Base-by-base conservation (phyloP, 2,329 filamentous ascomycete species). In the Fusarium falciforme region DNA sequence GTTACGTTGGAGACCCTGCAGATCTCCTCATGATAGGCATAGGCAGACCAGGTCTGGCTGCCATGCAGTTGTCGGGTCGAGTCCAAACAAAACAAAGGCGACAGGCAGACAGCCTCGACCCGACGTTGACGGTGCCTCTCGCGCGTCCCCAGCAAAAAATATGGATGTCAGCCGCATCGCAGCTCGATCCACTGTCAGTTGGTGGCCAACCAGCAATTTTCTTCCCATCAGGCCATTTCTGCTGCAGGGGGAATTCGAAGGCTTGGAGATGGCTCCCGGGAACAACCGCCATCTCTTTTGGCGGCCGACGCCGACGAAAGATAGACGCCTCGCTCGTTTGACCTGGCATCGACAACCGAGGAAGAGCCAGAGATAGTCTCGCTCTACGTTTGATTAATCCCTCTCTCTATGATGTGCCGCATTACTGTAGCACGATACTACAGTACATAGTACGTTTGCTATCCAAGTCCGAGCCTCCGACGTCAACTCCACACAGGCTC, bases 191-290 rank as follows among this genome's bases (percentile, higher is more conserved):
- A 70, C 72, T 61, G 49, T 44, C 44, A 47, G 57, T 57, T 54
- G 36, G 61, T 60, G 60, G 52, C 49, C 67, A 72, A 74, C 61
- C 68, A 71, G 70, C 70, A 73, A 68, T 62, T 64, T 33, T 49
- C 60, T 68, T 62, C 52, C 72, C 66, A 76, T 76, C 74, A 76
- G 74, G 61, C 74, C 74, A 76, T 76, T 72, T 67, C 55, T 55
- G 55, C 72, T 55, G 74, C 74, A 76, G 73, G 73, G 74, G 73
- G 72, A 40, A 44, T 73, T 64, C 49, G 59, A 72, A 60, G 65
- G 61, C 54, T 57, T 70, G 17, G 29, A 55, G 44, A 52, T 62
- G 49, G 47, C 40, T 68, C 57, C 58, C 64, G 69, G 61, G 63
- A 72, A 66, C 61, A 61, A 68, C 70, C 64, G 70, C 70, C 58